A percentile compares a stretch with the other conserved stretches of the same genome.
Evolutionary conservation across 2,329 filamentous ascomycete species (phyloP).

Genomic region (Phyllosticta paracitricarpa): DNA sequence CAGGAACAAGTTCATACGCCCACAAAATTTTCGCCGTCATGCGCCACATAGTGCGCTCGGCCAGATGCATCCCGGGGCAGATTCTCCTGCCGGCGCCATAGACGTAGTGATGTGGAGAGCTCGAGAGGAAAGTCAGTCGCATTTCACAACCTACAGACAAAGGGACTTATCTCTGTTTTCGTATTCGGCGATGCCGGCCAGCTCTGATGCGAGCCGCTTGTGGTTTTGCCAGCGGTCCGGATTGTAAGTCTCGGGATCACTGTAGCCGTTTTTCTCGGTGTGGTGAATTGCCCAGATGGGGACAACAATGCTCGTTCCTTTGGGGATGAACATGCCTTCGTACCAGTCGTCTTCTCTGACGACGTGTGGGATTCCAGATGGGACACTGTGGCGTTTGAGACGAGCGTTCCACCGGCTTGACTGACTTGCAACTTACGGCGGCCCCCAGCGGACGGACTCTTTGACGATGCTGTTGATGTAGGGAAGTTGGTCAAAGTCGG

Average conservation of each 20-base stretch:
- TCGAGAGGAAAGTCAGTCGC: background rate
- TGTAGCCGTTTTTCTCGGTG: slow-evolving; percentile 11
- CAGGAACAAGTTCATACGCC: slow-evolving; percentile 12
- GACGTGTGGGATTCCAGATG: slow-evolving; percentile 15
- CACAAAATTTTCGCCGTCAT: slow-evolving; percentile 17
- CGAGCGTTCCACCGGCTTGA: background rate
- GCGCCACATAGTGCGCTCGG: slow-evolving; percentile 18
- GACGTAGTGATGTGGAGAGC: slow-evolving; percentile 13
- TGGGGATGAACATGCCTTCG: slow-evolving; percentile 33
- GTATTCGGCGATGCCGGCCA: slow-evolving; percentile 23
- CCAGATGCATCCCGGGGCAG: slow-evolving; percentile 23
- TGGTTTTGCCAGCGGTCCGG: slow-evolving; percentile 26
- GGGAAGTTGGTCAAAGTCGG: slow-evolving; percentile 21
- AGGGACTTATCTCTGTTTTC: slow-evolving; percentile 15
- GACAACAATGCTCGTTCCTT: slow-evolving; percentile 28
- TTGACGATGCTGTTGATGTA: slow-evolving; percentile 25
- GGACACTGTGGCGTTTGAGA: slow-evolving; percentile 4
- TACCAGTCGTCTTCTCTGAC: slow-evolving; percentile 24
- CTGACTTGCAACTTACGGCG: slow-evolving; percentile 17
- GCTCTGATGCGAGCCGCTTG: slow-evolving; percentile 25
- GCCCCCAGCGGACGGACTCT: slow-evolving; percentile 25
- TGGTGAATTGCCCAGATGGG: slow-evolving; percentile 29
- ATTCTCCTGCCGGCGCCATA: slow-evolving; percentile 20
- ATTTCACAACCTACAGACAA: slow-evolving; percentile 2
- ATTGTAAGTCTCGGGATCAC: slow-evolving; percentile 23